phyloP scores from a whole-genome alignment of 1,284 basidiomycete genomes.

The Rhodotorula sp. region DNA sequence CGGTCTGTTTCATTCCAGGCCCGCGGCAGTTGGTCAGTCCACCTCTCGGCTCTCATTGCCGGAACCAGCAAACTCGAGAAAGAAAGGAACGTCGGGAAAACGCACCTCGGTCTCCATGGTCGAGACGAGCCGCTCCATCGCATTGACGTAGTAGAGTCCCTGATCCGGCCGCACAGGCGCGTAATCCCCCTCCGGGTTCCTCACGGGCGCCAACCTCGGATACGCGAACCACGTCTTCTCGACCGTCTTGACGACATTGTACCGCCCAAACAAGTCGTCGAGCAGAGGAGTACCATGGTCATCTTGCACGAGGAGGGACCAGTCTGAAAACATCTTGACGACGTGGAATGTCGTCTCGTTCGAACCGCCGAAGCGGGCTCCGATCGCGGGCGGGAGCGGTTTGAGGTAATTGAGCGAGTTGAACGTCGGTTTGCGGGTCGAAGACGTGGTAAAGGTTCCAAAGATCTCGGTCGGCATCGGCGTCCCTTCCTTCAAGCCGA shows the following conservation, averaged over 20 bases:
- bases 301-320: slow-evolving; percentile 60
- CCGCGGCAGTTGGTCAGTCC: not conserved
- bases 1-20: slow-evolving; percentile 17
- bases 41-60: not conserved
- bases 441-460: slow-evolving; percentile 62
- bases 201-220: slow-evolving; percentile 33
- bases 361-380: not conserved
- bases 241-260: slow-evolving; percentile 74
- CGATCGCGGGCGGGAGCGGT: slow-evolving; percentile 48
- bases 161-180: slow-evolving; percentile 36
- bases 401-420: slow-evolving; percentile 86
- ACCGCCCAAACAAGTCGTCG: slow-evolving; percentile 59
- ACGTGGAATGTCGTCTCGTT: slow-evolving; percentile 53
- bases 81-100: not conserved
- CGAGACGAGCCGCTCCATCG: slow-evolving; percentile 42
- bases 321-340: slow-evolving; percentile 83
- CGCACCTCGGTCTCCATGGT: slow-evolving; percentile 15
- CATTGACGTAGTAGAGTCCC: slow-evolving; percentile 43
- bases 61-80: not conserved
- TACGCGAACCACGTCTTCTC: slow-evolving; percentile 61
- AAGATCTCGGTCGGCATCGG: slow-evolving; percentile 64
- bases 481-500: slow-evolving; percentile 58
- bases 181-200: slow-evolving; percentile 1
- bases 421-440: slow-evolving; percentile 68
- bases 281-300: slow-evolving; percentile 55